Base-by-base conservation (phyloP, 1,139 yeast genomes). In the Scheffersomyces lignicola region DNA sequence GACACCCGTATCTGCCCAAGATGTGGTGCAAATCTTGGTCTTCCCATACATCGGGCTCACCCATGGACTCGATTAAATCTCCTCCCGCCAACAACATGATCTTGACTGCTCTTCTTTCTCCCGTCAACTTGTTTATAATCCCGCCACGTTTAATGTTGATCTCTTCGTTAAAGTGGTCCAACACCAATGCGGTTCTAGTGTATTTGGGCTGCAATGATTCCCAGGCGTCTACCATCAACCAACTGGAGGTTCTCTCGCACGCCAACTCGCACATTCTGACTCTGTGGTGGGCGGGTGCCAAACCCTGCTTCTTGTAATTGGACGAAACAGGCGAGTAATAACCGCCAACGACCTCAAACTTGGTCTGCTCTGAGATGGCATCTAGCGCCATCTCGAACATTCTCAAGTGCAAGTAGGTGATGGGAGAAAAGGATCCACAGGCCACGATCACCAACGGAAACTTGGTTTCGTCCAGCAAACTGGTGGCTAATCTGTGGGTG, bases 161-260 rank as follows among this genome's bases (percentile, higher is more conserved):
- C 56, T 94, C 98, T 54, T 90, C 89, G 61, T 92, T 92, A 62
- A 92, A 92, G 60, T 92, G 99, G 60, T 92, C 98, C 56, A 92
- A 73, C 5, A 92, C 99, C 36, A 88, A 75, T 2, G 98, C 97
- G 0, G 99, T 92, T 47, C 98, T 74, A 18, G 96, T 89, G 58
- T 94, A 94, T 34, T 79, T 76, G 1, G 89, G 87, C 58, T 94
- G 98, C 41, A 92, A 69, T 6, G 95, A 84, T 61, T 92, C 99
- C 99, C 99, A 92, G 0, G 97, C 97, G 60, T 92, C 99, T 16
- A 92, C 98, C 97, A 92, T 94, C 32, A 94, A 72, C 97, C 99
- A 92, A 18, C 94, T 81, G 3, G 94, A 82, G 0, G 99, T 92
- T 52, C 98, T 76, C 56, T 92, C 98, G 61, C 98, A 90, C 0